phyloP scores from a whole-genome alignment of 73 alveolate genomes.

The Uronychia binucleata region DNA sequence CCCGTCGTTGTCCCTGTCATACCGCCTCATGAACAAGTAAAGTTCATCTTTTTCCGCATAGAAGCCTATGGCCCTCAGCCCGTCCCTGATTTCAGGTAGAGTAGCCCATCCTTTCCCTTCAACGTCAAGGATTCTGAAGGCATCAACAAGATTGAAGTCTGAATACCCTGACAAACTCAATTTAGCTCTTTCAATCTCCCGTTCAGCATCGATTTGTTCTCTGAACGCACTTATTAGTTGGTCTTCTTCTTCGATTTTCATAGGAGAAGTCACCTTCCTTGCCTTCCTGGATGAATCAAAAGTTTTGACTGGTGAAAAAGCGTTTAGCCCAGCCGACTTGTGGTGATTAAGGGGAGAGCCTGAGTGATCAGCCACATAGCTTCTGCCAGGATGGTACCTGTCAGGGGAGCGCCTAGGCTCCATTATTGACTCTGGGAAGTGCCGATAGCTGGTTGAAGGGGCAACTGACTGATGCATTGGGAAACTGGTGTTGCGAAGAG shows the following conservation, averaged over 20 bases:
- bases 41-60: constrained; percentile 13
- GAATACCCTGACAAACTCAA: constrained; percentile 56
- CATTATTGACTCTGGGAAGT: not conserved
- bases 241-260: constrained; percentile 37
- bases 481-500: not conserved
- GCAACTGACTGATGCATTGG: no score
- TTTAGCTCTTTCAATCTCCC: constrained; percentile 72
- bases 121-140: constrained; percentile 81
- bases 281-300: not conserved
- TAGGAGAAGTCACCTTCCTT: not conserved
- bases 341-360: constrained; percentile 6
- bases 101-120: constrained; percentile 65
- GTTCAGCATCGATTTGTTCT: constrained; percentile 50
- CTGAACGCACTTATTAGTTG: constrained; percentile 14
- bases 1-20: constrained; percentile 59
- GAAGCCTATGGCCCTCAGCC: constrained; percentile 45
- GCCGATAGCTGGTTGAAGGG: no score
- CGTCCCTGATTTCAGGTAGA: constrained; percentile 67
- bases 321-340: not conserved
- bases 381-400: not conserved
- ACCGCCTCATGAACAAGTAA: constrained; percentile 22
- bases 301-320: not conserved
- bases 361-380: not conserved
- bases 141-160: constrained; percentile 90
- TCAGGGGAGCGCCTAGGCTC: not conserved